Evolutionary conservation across 1,284 basidiomycete species (phyloP).

Genomic region (Athelia psychrophila): DNA sequence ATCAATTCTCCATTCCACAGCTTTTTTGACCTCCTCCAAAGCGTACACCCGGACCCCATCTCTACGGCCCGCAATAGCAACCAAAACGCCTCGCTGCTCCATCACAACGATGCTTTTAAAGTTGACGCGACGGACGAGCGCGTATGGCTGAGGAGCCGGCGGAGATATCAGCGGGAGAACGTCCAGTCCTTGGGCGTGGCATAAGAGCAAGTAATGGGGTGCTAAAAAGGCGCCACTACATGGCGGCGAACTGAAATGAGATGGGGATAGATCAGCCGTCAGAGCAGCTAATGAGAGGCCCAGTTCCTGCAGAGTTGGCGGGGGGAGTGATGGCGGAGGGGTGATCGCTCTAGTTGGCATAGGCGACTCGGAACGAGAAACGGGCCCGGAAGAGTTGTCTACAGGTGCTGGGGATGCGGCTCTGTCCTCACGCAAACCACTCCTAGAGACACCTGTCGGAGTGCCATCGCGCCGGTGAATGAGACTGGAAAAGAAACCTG

Average conservation of each 20-base stretch:
- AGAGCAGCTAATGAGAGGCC: slow-evolving; percentile 67
- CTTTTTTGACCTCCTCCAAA: slow-evolving; percentile 76
- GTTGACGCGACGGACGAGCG: slow-evolving; percentile 71
- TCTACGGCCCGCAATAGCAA: slow-evolving; percentile 78
- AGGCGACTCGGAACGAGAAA: slow-evolving; percentile 52
- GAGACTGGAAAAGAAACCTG: slow-evolving; percentile 77
- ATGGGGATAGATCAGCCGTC: slow-evolving; percentile 64
- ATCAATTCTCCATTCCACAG: slow-evolving; percentile 82
- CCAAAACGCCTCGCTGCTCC: slow-evolving; percentile 82
- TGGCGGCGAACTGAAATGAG: slow-evolving; percentile 75
- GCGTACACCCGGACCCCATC: slow-evolving; percentile 85
- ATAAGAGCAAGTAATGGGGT: slow-evolving; percentile 78
- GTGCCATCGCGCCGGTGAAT: slow-evolving; percentile 65
- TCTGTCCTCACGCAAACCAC: slow-evolving; percentile 23
- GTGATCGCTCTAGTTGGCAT: slow-evolving; percentile 49
- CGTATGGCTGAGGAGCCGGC: slow-evolving; percentile 71
- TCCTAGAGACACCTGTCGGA: slow-evolving; percentile 24
- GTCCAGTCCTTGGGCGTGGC: slow-evolving; percentile 79
- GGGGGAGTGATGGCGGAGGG: slow-evolving; percentile 65
- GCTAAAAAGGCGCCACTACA: slow-evolving; percentile 72
- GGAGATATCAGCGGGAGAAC: slow-evolving; percentile 72
- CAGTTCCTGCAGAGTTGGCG: slow-evolving; percentile 71
- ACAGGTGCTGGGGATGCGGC: slow-evolving; percentile 21
- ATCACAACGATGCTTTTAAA: slow-evolving; percentile 86
- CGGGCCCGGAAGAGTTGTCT: slow-evolving; percentile 14